These are phyloP conservation scores for Trapa bicornis DNA, from an alignment of 345 rosid genomes.

Conservation along the genomic window DNA sequence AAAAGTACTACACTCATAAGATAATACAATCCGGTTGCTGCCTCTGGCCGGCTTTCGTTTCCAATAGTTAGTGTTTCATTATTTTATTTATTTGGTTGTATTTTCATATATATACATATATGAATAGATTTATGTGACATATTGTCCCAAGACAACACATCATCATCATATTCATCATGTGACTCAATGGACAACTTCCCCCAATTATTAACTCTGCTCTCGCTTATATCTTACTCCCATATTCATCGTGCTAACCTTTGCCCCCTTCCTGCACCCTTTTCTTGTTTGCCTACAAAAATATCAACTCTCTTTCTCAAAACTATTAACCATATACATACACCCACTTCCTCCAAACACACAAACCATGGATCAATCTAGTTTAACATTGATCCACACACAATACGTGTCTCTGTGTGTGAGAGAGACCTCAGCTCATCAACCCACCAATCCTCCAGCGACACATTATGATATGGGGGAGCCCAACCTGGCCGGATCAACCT, in stretches of 20 bases:
- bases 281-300: neutral
- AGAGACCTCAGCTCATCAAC: too few relatives aligned
- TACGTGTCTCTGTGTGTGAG: too few relatives aligned
- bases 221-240: conserved; percentile 4
- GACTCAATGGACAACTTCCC: neutral
- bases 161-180: neutral
- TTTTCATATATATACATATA: neutral
- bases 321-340: too few relatives aligned
- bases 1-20: too few relatives aligned
- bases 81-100: neutral
- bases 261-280: neutral
- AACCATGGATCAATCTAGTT: too few relatives aligned
- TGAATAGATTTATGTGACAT: neutral
- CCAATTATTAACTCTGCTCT: conserved; percentile 15
- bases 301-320: too few relatives aligned
- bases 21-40: too few relatives aligned
- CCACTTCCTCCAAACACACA: too few relatives aligned
- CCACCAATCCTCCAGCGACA: too few relatives aligned
- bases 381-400: too few relatives aligned
- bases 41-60: neutral
- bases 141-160: neutral
- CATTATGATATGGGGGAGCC: too few relatives aligned
- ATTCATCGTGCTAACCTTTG: conserved; percentile 9
- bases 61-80: neutral
- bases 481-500: too few relatives aligned